phyloP scores from a whole-genome alignment of 116 monocot species.

The Cymodocea nodosa region DNA sequence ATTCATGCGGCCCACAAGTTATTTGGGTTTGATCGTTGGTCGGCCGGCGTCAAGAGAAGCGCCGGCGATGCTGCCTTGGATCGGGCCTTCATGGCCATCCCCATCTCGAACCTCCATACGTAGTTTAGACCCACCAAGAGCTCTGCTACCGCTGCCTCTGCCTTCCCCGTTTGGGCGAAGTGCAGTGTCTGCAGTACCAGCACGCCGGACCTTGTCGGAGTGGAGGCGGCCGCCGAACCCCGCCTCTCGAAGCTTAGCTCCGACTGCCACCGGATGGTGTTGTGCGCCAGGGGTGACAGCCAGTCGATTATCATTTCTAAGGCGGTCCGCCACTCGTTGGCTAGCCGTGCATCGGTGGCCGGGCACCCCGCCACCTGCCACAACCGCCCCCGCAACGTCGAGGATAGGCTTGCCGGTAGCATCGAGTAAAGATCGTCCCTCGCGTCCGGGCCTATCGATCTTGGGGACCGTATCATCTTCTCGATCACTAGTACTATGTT shows the following conservation, averaged over 20 bases:
- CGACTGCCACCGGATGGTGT: constrained; percentile 63
- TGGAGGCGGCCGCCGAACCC: constrained; percentile 13
- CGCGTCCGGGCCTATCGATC: constrained; percentile 24
- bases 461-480: constrained; percentile 25
- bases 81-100: constrained; percentile 19
- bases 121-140: constrained; percentile 71
- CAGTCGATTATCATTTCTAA: constrained; percentile 36
- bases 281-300: constrained; percentile 56
- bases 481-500: constrained; percentile 21
- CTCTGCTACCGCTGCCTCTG: constrained; percentile 60
- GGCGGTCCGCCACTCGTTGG: constrained; percentile 50
- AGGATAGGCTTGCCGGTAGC: constrained; percentile 18
- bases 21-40: not conserved
- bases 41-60: not conserved
- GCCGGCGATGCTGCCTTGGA: not conserved
- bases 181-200: constrained; percentile 57
- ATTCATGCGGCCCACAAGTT: not conserved
- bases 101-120: constrained; percentile 68
- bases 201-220: constrained; percentile 11
- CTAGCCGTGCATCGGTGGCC: constrained; percentile 31
- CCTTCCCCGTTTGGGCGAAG: constrained; percentile 56
- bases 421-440: constrained; percentile 27
- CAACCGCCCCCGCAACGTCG: constrained; percentile 24
- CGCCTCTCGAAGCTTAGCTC: constrained; percentile 51
- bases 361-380: constrained; percentile 16